Evolutionary conservation across 1,139 yeast genomes (phyloP).

Genomic region (Blastobotrys buckinghamii): DNA sequence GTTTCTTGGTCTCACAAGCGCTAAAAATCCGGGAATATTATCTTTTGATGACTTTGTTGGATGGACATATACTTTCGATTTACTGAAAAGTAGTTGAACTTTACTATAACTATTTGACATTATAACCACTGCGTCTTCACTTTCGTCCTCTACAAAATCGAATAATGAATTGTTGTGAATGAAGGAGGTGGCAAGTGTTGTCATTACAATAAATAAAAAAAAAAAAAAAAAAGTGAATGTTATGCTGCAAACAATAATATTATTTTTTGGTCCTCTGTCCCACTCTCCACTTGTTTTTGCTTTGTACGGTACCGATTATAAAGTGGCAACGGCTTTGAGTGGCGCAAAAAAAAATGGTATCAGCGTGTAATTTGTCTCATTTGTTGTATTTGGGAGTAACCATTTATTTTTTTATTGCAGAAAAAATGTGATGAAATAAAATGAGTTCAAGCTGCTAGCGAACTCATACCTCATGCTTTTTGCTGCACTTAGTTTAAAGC

Average conservation of each 20-base stretch:
- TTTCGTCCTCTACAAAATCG: slow-evolving; percentile 1
- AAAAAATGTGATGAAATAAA: too few relatives aligned
- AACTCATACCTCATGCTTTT: too few relatives aligned
- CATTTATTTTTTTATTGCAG: too few relatives aligned
- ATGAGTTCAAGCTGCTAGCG: too few relatives aligned
- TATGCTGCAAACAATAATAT: not conserved
- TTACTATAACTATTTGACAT: slow-evolving; percentile 1
- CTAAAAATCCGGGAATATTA: slow-evolving; percentile 70
- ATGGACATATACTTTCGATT: slow-evolving; percentile 58
- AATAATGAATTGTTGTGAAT: not conserved
- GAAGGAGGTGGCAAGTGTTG: not conserved
- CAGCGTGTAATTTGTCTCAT: too few relatives aligned
- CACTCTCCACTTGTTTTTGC: too few relatives aligned
- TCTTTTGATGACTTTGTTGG: slow-evolving; percentile 69
- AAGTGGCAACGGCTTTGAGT: too few relatives aligned
- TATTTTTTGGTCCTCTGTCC: too few relatives aligned
- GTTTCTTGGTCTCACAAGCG: slow-evolving; percentile 50
- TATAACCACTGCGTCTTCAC: not conserved
- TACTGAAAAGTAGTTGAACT: slow-evolving; percentile 35
- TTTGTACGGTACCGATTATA: too few relatives aligned
- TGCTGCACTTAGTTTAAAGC: too few relatives aligned
- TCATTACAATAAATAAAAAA: not conserved
- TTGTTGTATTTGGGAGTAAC: too few relatives aligned
- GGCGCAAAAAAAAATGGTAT: too few relatives aligned
- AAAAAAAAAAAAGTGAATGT: not conserved